Base-by-base conservation (phyloP, 2,329 filamentous ascomycete genomes). In the Aureobasidium mangrovei region DNA sequence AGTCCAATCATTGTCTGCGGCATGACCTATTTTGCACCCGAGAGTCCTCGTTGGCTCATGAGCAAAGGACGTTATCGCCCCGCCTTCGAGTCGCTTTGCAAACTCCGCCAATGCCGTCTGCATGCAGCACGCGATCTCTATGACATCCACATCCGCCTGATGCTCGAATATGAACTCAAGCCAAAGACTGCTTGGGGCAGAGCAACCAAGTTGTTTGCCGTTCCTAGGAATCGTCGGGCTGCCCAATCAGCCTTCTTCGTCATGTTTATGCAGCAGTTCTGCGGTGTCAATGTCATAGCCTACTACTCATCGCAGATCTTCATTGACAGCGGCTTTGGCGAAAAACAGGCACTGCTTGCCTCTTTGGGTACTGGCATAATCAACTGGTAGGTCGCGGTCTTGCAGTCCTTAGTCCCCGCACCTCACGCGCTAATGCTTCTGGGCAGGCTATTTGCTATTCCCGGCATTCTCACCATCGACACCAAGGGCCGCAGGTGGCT, bases 401-500 rank as follows among this genome's bases (percentile, higher is more conserved):
- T 60, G 32, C 56, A 58, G 10, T 35, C 39, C 31, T 27, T 4
- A 26, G 26, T 41, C 33, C 12, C 32, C 2, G n/a, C 18, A 9
- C 12, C 6, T 4, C 31, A 3, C 5, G 12, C 9, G 35, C 18
- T 44, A 8, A 40, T 18, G 7, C 24, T 65, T 49, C 53, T 5
- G 8, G 7, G 2, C 10, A 53, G 49, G 49, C 58, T 71, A 36
- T 71, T 71, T 46, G 69, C 70, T 10, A 65, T 72, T 27, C 70
- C 70, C 3, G 68, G 66, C 27, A 64, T 71, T 36, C 69, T 68
- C 54, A 72, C 70, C 3, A 75, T 74, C 55, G 72, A 70, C 56
- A 68, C 71, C 0, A 72, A 72, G 35, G 72, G 72, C 6, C 69
- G 72, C 3, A 69, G 72, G 7, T 73, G 72, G 42, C 62, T 74